phyloP scores from a whole-genome alignment of 352 stramenopile species.

The Phytophthora boehmeriae region DNA sequence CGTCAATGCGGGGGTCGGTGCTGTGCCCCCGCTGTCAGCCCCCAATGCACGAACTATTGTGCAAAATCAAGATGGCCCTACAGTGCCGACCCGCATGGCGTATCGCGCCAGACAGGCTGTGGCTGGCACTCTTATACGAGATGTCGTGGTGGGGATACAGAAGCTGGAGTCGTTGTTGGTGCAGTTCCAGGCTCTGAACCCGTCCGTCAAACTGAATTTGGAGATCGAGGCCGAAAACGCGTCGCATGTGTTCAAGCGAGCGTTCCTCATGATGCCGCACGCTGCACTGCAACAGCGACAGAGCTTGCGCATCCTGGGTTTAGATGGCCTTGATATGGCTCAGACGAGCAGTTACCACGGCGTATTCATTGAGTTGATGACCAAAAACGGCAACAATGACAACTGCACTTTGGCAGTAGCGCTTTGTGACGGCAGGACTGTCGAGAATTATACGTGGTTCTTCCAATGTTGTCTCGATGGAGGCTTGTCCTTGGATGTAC shows the following conservation, averaged over 20 bases:
- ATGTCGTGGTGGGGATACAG: slow-evolving; percentile 42
- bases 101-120: slow-evolving; percentile 44
- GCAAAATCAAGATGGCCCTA: slow-evolving; percentile 41
- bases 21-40: slow-evolving; percentile 41
- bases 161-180: slow-evolving; percentile 54
- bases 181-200: slow-evolving; percentile 48
- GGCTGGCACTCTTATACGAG: slow-evolving; percentile 31
- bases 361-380: slow-evolving; percentile 41
- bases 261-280: slow-evolving; percentile 53
- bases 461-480: slow-evolving; percentile 38
- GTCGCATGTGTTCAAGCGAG: slow-evolving; percentile 43
- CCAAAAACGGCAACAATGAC: slow-evolving; percentile 50
- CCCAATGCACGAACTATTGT: slow-evolving; percentile 43
- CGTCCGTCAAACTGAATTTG: slow-evolving; percentile 33
- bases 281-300: slow-evolving; percentile 35
- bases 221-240: slow-evolving; percentile 39
- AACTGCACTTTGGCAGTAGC: slow-evolving; percentile 39
- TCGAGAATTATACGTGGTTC: slow-evolving; percentile 52
- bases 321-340: slow-evolving; percentile 38
- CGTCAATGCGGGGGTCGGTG: slow-evolving; percentile 29
- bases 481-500: slow-evolving; percentile 36
- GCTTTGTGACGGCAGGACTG: slow-evolving; percentile 36
- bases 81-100: slow-evolving; percentile 44
- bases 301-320: slow-evolving; percentile 36
- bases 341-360: slow-evolving; percentile 46